These are phyloP conservation scores for Xerocomus minutiporus DNA, from an alignment of 1,284 basidiomycete genomes.

Conservation along the genomic window DNA sequence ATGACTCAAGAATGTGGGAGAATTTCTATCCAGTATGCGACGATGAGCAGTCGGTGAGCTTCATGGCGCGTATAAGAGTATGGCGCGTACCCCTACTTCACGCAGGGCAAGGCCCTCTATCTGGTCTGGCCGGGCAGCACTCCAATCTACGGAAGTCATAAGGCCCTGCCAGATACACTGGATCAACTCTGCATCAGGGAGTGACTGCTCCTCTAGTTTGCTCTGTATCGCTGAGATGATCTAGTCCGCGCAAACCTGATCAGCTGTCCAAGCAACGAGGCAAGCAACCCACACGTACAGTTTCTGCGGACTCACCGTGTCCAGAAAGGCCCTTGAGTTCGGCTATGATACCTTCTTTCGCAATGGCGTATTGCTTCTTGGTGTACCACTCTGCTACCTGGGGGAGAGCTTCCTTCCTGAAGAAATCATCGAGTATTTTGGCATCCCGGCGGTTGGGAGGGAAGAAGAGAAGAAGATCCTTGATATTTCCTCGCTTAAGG, in stretches of 20 bases:
- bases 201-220: constrained; percentile 62
- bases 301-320: constrained; percentile 58
- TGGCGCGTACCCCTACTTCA: constrained; percentile 67
- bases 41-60: constrained; percentile 1
- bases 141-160: constrained; percentile 84
- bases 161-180: constrained; percentile 90
- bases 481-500: constrained; percentile 80
- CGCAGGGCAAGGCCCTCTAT: constrained; percentile 80
- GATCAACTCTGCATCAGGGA: constrained; percentile 81
- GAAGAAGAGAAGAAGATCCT: constrained; percentile 85
- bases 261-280: constrained; percentile 5
- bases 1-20: constrained; percentile 81
- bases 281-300: constrained; percentile 41
- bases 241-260: constrained; percentile 37
- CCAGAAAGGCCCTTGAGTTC: constrained; percentile 59
- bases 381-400: constrained; percentile 89
- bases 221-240: constrained; percentile 71
- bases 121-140: constrained; percentile 82
- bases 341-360: constrained; percentile 63
- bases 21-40: constrained; percentile 54
- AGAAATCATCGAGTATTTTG: constrained; percentile 77
- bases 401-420: constrained; percentile 73
- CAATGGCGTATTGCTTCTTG: constrained; percentile 76
- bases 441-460: constrained; percentile 75
- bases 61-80: background rate